Evolutionary conservation across 1,284 basidiomycete species (phyloP).

Genomic region (Grifola frondosa): DNA sequence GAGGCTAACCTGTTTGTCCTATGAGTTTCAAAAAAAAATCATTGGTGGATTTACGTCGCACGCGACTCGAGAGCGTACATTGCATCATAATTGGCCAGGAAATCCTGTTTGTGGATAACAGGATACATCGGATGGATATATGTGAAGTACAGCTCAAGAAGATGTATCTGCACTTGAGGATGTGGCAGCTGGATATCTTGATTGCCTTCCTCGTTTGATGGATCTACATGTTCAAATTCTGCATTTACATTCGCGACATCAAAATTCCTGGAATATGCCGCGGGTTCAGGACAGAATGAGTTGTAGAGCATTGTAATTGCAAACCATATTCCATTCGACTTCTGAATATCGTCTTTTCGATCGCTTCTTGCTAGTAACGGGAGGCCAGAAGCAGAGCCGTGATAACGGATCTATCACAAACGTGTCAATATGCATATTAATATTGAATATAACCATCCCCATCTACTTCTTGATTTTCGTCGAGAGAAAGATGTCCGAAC

Average conservation of each 20-base stretch:
- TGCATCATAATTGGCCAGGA: slow-evolving; percentile 61
- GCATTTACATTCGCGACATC: slow-evolving; percentile 49
- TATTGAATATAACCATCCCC: background rate
- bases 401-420: slow-evolving; percentile 62
- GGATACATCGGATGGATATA: slow-evolving; percentile 81
- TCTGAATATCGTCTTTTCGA: slow-evolving; percentile 51
- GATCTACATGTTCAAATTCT: slow-evolving; percentile 41
- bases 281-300: no score
- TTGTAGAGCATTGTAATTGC: slow-evolving; percentile 3
- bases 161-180: slow-evolving; percentile 57
- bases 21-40: no score
- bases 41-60: no score
- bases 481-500: slow-evolving; percentile 77
- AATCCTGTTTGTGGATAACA: slow-evolving; percentile 69
- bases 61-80: no score
- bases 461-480: slow-evolving; percentile 75
- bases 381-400: slow-evolving; percentile 73
- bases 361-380: slow-evolving; percentile 69
- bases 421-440: background rate
- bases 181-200: slow-evolving; percentile 54
- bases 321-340: slow-evolving; percentile 75
- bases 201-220: slow-evolving; percentile 36
- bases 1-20: no score
- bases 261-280: slow-evolving; percentile 52
- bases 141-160: slow-evolving; percentile 76